Evolutionary conservation across 2,329 filamentous ascomycete genomes (phyloP).

Genomic region (Apiospora kogelbergensis): DNA sequence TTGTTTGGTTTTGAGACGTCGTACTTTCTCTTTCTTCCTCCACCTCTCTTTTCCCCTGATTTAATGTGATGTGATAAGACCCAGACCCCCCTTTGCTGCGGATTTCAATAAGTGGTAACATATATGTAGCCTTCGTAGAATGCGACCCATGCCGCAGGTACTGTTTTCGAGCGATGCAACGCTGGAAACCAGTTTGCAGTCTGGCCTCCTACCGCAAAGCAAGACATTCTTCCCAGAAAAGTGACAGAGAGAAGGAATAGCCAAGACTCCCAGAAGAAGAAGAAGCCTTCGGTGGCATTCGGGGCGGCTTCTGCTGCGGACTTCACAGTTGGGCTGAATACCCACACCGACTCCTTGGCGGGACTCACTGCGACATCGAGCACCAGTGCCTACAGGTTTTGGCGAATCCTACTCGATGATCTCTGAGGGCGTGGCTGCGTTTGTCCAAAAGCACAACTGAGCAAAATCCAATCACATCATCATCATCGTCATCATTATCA

Average conservation of each 20-base stretch:
- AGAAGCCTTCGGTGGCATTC: not conserved
- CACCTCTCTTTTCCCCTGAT: not conserved
- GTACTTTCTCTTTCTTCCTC: not conserved
- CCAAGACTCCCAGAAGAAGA: not conserved
- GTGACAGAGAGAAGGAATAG: not conserved
- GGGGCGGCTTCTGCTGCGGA: not conserved
- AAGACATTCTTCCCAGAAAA: not conserved
- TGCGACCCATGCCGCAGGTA: not conserved
- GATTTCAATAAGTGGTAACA: slow-evolving; percentile 1
- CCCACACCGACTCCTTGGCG: not conserved
- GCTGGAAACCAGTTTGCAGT: not conserved
- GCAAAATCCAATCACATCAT: too few relatives aligned
- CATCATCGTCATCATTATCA: too few relatives aligned
- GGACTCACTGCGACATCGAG: not conserved
- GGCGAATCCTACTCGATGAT: too few relatives aligned
- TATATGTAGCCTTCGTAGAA: not conserved
- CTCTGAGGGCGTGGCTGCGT: too few relatives aligned
- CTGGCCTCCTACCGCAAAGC: not conserved
- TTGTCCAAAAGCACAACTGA: too few relatives aligned
- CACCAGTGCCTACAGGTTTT: too few relatives aligned
- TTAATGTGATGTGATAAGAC: not conserved
- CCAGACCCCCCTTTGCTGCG: not conserved
- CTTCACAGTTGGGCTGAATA: not conserved
- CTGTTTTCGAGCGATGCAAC: not conserved
- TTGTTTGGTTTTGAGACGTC: not conserved